phyloP scores from a whole-genome alignment of 1,284 basidiomycete genomes.

The Trichosporon sp. region DNA sequence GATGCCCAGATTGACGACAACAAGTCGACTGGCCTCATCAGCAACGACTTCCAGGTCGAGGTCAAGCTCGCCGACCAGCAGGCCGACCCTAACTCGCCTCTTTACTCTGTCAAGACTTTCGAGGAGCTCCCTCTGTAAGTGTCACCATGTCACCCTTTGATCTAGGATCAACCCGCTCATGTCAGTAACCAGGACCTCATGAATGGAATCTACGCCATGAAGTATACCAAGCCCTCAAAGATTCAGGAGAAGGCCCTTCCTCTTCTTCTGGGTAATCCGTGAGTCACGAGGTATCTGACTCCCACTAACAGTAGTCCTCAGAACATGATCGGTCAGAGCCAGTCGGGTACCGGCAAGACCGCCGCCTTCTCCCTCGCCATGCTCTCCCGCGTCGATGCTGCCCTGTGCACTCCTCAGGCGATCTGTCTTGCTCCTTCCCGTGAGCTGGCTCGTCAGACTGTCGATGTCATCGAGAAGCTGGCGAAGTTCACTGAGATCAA shows the following conservation, averaged over 20 bases:
- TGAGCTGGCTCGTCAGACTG: constrained; percentile 96
- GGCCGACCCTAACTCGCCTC: constrained; percentile 90
- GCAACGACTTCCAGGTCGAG: constrained; percentile 53
- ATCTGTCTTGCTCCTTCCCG: constrained; percentile 92
- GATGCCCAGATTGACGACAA: constrained; percentile 13
- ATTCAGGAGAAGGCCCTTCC: constrained; percentile 98
- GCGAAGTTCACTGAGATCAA: constrained; percentile 92
- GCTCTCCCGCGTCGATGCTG: constrained; percentile 90
- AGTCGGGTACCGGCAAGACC: constrained; percentile 98
- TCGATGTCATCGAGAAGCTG: constrained; percentile 91
- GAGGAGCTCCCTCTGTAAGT: constrained; percentile 88
- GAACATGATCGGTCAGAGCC: constrained; percentile 99
- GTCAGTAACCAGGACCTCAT: constrained; percentile 80
- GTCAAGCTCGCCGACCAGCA: constrained; percentile 98
- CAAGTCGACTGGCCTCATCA: constrained; percentile 40
- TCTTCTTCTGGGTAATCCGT: constrained; percentile 88
- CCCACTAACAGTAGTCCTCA: constrained; percentile 66
- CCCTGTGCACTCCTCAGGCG: constrained; percentile 82
- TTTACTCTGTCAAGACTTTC: constrained; percentile 92
- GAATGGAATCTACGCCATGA: constrained; percentile 95
- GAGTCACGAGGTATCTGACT: constrained; percentile 45
- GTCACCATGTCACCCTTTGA: not conserved
- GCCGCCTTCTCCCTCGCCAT: constrained; percentile 98
- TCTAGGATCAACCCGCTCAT: constrained; percentile 1
- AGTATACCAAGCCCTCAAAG: constrained; percentile 97